These are phyloP conservation scores for Debaryomyces subglobosus DNA, from an alignment of 1,139 yeast species.

Conservation along the genomic window DNA sequence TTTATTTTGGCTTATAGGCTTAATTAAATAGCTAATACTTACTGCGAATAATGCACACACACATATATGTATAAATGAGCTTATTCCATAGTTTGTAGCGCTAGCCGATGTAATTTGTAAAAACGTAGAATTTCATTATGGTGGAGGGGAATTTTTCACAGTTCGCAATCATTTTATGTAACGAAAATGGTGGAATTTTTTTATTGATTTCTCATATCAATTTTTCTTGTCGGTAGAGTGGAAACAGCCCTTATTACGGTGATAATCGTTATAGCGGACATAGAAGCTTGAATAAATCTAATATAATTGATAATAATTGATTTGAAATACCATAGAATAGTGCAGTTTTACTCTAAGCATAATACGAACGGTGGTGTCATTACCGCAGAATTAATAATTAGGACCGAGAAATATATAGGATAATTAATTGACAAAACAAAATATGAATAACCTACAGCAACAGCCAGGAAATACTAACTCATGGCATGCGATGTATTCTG, in stretches of 20 bases:
- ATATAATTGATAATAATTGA: neutral
- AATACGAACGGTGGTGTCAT: neutral
- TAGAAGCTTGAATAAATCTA: neutral
- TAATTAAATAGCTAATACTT: neutral
- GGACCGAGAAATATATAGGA: neutral
- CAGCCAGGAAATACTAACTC: slow-evolving; percentile 29
- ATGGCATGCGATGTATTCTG: slow-evolving; percentile 46
- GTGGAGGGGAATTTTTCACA: slow-evolving; percentile 6
- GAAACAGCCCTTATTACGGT: neutral
- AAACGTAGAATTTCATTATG: neutral
- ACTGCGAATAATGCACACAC: neutral
- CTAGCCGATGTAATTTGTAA: neutral
- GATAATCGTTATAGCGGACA: neutral
- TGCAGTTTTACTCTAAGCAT: neutral
- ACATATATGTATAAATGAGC: neutral
- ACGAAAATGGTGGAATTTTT: slow-evolving; percentile 5
- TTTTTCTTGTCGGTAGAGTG: slow-evolving; percentile 3
- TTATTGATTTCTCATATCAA: slow-evolving; percentile 7
- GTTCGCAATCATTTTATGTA: slow-evolving; percentile 5
- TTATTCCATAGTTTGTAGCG: neutral
- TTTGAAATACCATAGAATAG: neutral
- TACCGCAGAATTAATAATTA: neutral
- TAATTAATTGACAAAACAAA: neutral
- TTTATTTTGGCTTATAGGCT: neutral
- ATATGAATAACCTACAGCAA: slow-evolving; percentile 22